Base-by-base conservation (phyloP, 2,329 filamentous ascomycete species). In the Penicillium brevicompactum region DNA sequence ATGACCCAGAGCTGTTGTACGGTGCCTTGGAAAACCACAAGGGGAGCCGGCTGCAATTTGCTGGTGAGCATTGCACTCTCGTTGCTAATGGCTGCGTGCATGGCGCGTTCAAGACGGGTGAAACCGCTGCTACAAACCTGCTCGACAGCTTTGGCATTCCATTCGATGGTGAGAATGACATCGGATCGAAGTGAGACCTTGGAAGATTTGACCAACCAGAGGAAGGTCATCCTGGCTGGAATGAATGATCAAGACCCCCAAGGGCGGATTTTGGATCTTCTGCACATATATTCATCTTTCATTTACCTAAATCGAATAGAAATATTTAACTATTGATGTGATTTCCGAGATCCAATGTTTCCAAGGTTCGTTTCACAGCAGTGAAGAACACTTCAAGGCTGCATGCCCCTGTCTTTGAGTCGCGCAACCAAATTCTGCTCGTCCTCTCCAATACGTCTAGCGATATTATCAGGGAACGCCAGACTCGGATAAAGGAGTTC, bases 71-170 rank as follows among this genome's bases (percentile, higher is more conserved):
- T 57, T 76, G 73, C 51, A 74, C 74, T 32, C 54, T 72, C 58
- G 67, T 70, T 27, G 75, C 70, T 16, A 77, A 77, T 60, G 75
- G 75, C 31, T 78, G 75, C 62, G 75, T 78, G 22, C 75, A 78
- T 60, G 75, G 75, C 21, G 75, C 75, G n/a, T 78, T 76, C 56
- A 73, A 73, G 49, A 76, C 74, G 14, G 75, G 75, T 32, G 75
- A 78, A 63, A 71, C 67, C 18, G 73, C 75, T 13, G 75, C 75
- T 27, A 69, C 65, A 53, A 77, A 77, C 59, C 57, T 78, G 46
- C 58, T 78, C 56, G 57, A 65, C 31, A 68, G 58, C 3, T 70
- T 78, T 57, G 72, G 68, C 9, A 64, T 75, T 49, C 58, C 63
- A 2, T 44, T 50, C 10, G 47, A 50, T 41, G 46, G 47, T 13